Evolutionary conservation across 495 filamentous ascomycete genomes (phyloP), one percentile per base, ranked within the genome.

Genomic region (Sporormia fimetaria): DNA sequence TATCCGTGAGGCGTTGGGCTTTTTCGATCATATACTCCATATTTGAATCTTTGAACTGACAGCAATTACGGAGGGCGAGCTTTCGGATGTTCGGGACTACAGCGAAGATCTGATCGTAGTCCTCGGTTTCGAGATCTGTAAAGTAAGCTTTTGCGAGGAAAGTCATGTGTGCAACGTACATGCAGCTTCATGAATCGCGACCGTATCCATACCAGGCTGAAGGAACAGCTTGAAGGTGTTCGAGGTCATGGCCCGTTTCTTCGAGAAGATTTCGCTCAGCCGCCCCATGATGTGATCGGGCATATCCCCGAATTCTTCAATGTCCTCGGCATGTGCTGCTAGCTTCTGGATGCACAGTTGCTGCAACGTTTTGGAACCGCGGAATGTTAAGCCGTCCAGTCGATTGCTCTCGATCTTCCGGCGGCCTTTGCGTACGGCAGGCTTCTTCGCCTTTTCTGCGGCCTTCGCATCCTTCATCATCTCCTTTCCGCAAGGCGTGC

Each of bases 311-410:
- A 94, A 73, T 43, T 84, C 81, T 40, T 93, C 83, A 16, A 90
- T 74, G 14, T 88, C 71, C 21, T 80, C 66, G 20, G 92, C 82
- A 42, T 92, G 83, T 37, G 80, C 76, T 0, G 83, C 84, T 25
- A 94, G 68, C 58, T 80, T 86, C 70, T 87, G 78, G 40, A 88
- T 77, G 60, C 86, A 94, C 21, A 87, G 68, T 31, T 87, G 79
- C 42, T 77, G 67, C 26, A 94, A 57, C 36, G 69, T 74, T 57
- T 79, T 80, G 16, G 81, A 69, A n/a, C 87, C 87, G 20, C 74
- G 65, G 1, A 63, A 58, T 23, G 70, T 73, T 22, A 78, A 65
- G 15, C 85, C 84, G 55, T 93, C 87, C 6, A 94, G 66, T 6
- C 85, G 65, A 18, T 81, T 75, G 57, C 81, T 87, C 62, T 87